These are phyloP conservation scores for Malus fusca DNA, from an alignment of 306 rosid genomes.

Conservation along the genomic window DNA sequence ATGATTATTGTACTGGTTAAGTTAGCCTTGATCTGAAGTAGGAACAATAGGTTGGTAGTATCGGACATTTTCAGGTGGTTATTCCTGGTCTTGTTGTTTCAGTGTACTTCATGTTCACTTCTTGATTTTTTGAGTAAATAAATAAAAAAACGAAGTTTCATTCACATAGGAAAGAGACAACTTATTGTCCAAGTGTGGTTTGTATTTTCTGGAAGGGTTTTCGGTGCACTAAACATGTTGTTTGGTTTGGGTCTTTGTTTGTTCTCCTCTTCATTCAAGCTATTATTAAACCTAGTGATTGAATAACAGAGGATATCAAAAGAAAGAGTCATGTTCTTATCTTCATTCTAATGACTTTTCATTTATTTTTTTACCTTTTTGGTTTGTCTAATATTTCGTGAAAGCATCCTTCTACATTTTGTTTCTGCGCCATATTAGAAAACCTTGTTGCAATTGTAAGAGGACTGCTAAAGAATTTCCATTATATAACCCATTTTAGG, in stretches of 20 bases:
- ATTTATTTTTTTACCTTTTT: not conserved
- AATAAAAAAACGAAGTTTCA: not conserved
- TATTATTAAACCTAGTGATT: not conserved
- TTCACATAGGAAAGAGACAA: not conserved
- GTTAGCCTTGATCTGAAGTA: not conserved
- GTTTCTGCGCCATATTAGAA: not conserved
- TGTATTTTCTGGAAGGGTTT: not conserved
- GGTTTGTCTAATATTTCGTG: not conserved
- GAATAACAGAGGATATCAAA: not conserved
- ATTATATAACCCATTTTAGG: slow-evolving; percentile 42
- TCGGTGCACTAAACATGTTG: not conserved
- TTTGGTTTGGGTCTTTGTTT: not conserved
- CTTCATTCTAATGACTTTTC: not conserved
- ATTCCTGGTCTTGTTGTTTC: not conserved
- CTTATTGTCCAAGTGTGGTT: not conserved
- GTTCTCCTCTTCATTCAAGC: not conserved
- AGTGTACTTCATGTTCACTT: not conserved
- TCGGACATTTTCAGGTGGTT: not conserved
- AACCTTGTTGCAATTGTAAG: not conserved
- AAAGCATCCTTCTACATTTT: not conserved
- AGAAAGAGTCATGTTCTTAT: not conserved
- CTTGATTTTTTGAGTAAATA: not conserved
- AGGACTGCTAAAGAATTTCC: slow-evolving; percentile 10
- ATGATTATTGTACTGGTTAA: not conserved
- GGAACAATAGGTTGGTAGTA: not conserved